phyloP scores from a whole-genome alignment of 2,329 filamentous ascomycete species.

The Leptographium galeiforme region DNA sequence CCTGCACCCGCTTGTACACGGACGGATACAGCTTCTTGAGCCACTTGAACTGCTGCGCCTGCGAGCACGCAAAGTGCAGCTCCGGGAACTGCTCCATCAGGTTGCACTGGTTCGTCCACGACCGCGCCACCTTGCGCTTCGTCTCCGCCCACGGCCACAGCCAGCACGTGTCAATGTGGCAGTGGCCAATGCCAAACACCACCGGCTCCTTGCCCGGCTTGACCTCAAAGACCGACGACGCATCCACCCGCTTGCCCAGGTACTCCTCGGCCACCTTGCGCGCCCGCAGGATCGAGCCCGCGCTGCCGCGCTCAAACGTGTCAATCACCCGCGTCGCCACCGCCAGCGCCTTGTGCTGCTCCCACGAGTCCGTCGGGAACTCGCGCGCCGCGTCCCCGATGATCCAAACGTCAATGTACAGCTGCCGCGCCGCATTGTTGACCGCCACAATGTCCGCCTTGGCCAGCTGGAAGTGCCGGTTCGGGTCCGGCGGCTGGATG shows the following conservation, averaged over 20 bases:
- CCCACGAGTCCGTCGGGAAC: constrained; percentile 77
- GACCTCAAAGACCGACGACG: constrained; percentile 67
- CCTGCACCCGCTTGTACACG: constrained; percentile 80
- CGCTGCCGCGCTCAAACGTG: constrained; percentile 66
- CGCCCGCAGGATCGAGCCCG: constrained; percentile 64
- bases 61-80: constrained; percentile 80
- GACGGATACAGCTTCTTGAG: constrained; percentile 78
- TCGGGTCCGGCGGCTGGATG: constrained; percentile 79
- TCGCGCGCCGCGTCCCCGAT: constrained; percentile 85
- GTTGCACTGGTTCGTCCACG: constrained; percentile 94
- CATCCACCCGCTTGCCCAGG: constrained; percentile 68
- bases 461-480: constrained; percentile 63
- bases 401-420: constrained; percentile 92
- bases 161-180: constrained; percentile 97
- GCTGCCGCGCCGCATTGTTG: constrained; percentile 68
- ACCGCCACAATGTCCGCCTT: constrained; percentile 81
- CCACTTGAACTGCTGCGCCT: constrained; percentile 98
- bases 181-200: constrained; percentile 85
- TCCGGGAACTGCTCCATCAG: constrained; percentile 92
- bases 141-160: constrained; percentile 98
- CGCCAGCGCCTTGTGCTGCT: constrained; percentile 74
- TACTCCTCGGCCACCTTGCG: constrained; percentile 76
- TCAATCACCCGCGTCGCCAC: constrained; percentile 84
- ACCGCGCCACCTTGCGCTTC: constrained; percentile 87
- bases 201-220: constrained; percentile 58